Evolutionary conservation across 176 grass and related monocot genomes (phyloP).

Genomic region (Calamus simplicifolius): DNA sequence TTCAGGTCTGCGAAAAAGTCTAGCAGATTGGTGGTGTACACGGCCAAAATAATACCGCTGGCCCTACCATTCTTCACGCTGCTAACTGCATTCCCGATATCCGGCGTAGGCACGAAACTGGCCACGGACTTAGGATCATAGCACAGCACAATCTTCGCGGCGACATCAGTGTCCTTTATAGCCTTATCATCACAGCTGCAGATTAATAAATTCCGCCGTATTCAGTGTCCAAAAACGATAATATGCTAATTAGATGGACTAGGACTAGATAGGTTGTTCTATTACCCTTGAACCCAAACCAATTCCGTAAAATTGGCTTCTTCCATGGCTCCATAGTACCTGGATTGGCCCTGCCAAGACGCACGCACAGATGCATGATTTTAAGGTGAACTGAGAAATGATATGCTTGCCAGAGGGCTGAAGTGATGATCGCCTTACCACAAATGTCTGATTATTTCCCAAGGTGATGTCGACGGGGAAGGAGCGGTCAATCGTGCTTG

Average conservation of each 20-base stretch:
- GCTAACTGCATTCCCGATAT: not conserved
- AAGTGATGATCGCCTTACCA: constrained; percentile 18
- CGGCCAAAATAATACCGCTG: constrained; percentile 1
- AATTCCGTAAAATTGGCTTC: no score
- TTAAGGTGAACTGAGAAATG: no score
- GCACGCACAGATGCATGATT: not conserved
- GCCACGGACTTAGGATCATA: no score
- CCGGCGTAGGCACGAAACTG: not conserved
- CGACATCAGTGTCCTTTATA: constrained; percentile 5
- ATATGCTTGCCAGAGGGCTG: no score
- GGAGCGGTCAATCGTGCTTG: constrained; percentile 39
- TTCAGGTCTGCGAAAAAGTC: not conserved
- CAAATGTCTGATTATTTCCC: constrained; percentile 29
- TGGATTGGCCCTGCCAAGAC: constrained; percentile 5
- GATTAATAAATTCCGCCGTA: not conserved
- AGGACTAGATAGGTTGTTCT: no score
- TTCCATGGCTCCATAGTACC: not conserved
- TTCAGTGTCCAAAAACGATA: no score
- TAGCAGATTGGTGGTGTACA: constrained; percentile 2
- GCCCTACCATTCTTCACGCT: not conserved
- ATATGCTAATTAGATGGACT: no score
- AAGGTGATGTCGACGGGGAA: constrained; percentile 34
- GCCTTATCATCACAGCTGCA: constrained; percentile 7
- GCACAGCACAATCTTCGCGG: constrained; percentile 5
- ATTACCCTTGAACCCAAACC: no score